Base-by-base conservation (phyloP, 352 stramenopile genomes). In the Globisporangium recalcitrans region DNA sequence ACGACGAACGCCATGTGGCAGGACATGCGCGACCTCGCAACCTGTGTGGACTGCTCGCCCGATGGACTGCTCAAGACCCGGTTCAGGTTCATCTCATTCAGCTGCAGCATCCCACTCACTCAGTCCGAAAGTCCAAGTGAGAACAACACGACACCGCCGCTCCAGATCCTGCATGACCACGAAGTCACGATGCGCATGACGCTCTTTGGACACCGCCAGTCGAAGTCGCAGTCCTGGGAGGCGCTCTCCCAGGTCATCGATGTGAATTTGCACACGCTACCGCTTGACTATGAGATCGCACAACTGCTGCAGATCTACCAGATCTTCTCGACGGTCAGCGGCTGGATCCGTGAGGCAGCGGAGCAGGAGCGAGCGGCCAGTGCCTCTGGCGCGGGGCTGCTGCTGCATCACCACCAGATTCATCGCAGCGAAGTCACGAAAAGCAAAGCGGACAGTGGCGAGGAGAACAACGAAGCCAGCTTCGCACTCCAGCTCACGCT, bases 1-100 rank as follows among this genome's bases (percentile, higher is more conserved):
- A 85, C 80, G 26, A 88, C 78, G 1, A 84, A 90, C 47, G 71
- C 80, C 11, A 22, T 87, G 58, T 85, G 80, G 77, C 78, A 88
- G 61, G 78, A 87, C 60, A 80, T 90, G 59, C 74, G 75, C 21
- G 73, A 90, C 27, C 72, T 85, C 19, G 75, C 75, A 8, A 63
- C 63, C 22, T 85, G 75, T 32, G 73, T 88, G 7, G 78, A 88
- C 16, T 77, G 77, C 11, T 88, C 80, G 1, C 80, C 80, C 0
- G 78, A 90, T 19, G 70, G 75, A 3, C 60, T 85, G 47, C 69
- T 88, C n/a, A 79, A 83, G 64, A 90, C 80, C 21, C 71, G 77
- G 1, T 88, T 88, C 70, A 84, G 83, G 55, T 80, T 80, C 21
- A 59, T 88, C 11, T 90, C 80, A 5, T 85, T 77, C 16, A 51